A percentile compares a stretch with the other conserved stretches of the same genome.
Conservation (phyloP, 441 rosid species). For the Corymbia calophylla region DNA sequence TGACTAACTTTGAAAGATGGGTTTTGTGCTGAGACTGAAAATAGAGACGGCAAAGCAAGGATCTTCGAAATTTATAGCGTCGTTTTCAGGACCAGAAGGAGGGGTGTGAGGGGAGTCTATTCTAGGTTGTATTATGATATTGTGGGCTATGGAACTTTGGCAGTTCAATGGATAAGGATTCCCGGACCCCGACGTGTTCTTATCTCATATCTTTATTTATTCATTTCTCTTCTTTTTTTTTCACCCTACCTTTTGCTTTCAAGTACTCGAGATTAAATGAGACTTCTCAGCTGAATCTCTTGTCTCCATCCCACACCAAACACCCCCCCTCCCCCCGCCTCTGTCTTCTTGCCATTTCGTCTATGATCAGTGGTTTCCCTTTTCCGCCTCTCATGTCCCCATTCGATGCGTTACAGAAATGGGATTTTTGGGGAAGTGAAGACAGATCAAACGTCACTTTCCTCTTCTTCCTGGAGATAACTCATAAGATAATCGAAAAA, state of each 20-base stretch:
- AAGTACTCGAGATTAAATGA: neutral
- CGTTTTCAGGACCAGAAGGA: neutral
- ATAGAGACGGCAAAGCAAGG: neutral
- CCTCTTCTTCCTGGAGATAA: neutral
- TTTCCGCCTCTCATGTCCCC: neutral
- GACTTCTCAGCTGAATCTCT: neutral
- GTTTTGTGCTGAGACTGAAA: neutral
- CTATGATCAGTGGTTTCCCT: neutral
- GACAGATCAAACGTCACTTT: neutral
- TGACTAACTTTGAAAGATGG: neutral
- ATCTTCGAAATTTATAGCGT: neutral
- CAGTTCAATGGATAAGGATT: constrained; percentile 34
- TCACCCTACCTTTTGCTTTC: neutral
- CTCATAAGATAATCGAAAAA: neutral
- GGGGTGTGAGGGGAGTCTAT: too few species aligned
- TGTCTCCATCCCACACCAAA: neutral
- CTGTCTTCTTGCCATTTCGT: neutral
- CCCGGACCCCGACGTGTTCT: constrained; percentile 26
- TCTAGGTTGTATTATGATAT: neutral
- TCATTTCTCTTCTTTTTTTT: neutral
- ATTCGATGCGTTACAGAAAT: neutral
- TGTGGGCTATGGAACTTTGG: constrained; percentile 5
- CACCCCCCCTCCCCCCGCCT: too few species aligned
- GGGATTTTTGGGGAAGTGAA: neutral
- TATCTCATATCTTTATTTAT: constrained; percentile 11